Evolutionary conservation across 2,329 filamentous ascomycete species (phyloP).

Genomic region (Penicillium sp.): DNA sequence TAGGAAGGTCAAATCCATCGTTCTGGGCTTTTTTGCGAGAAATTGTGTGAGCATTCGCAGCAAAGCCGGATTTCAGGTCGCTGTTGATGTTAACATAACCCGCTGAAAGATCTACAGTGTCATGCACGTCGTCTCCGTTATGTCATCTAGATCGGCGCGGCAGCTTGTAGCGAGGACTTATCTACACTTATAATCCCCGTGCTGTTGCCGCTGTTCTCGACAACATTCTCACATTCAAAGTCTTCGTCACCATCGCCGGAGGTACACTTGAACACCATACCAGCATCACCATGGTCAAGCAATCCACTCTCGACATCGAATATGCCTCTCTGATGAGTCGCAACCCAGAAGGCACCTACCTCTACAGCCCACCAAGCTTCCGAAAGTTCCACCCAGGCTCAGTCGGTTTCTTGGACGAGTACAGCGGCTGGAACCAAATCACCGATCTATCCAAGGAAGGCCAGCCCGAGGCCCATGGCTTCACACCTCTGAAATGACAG

Average conservation of each 20-base stretch:
- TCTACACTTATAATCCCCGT: background rate
- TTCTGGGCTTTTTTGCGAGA: background rate
- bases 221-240: background rate
- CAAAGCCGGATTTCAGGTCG: background rate
- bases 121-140: background rate
- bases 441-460: conserved; percentile 14
- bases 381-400: conserved; percentile 10
- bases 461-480: conserved; percentile 10
- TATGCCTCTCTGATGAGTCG: conserved; percentile 15
- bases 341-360: conserved; percentile 10
- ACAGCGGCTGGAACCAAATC: conserved; percentile 9
- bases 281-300: background rate
- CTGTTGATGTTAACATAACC: background rate
- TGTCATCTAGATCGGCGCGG: background rate
- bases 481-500: background rate
- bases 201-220: too few relatives aligned
- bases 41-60: too few relatives aligned
- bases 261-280: background rate
- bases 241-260: background rate
- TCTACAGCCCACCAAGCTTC: conserved; percentile 12
- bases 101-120: background rate
- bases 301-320: conserved; percentile 4
- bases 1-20: background rate
- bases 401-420: conserved; percentile 10
- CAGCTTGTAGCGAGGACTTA: background rate